These are phyloP conservation scores for bread wheat (Triticum aestivum) DNA, from an alignment of 176 grass and related monocot genomes.

Conservation along the genomic window DNA sequence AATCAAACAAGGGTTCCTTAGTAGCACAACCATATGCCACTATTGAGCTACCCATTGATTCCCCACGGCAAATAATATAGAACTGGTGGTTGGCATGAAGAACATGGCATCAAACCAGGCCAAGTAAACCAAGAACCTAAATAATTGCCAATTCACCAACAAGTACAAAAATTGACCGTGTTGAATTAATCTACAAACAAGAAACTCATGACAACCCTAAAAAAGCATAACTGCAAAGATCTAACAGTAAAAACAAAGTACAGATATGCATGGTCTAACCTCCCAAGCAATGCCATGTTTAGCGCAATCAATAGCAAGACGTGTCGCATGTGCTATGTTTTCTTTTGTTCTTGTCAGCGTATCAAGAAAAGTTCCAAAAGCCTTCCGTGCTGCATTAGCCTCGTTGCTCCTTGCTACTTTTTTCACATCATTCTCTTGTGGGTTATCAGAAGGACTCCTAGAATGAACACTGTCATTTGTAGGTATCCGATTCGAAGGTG, in stretches of 20 bases:
- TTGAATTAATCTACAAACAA: slow-evolving; percentile 33
- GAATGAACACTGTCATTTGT: slow-evolving; percentile 38
- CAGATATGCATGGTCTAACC: slow-evolving; percentile 55
- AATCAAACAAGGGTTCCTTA: slow-evolving; percentile 1
- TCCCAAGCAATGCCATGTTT: slow-evolving; percentile 92
- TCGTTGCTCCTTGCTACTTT: slow-evolving; percentile 45
- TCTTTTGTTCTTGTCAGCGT: slow-evolving; percentile 91
- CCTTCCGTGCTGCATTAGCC: slow-evolving; percentile 59
- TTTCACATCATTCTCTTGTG: slow-evolving; percentile 36
- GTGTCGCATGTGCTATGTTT: slow-evolving; percentile 86
- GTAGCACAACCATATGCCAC: not conserved
- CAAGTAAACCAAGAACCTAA: slow-evolving; percentile 16
- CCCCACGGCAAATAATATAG: not conserved
- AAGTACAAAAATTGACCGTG: slow-evolving; percentile 18
- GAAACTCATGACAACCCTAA: slow-evolving; percentile 24
- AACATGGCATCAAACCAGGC: slow-evolving; percentile 1
- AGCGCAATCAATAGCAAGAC: slow-evolving; percentile 90
- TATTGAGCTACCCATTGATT: not conserved
- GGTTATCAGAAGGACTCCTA: slow-evolving; percentile 44
- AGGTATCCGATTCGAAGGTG: slow-evolving; percentile 47
- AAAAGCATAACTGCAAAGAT: slow-evolving; percentile 7
- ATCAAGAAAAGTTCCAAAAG: slow-evolving; percentile 76
- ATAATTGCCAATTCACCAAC: slow-evolving; percentile 15
- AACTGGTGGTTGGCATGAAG: slow-evolving; percentile 6
- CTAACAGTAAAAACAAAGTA: not conserved